Base-by-base conservation (phyloP, 805 yeast species). In the Wickerhamiella bombiphila region DNA sequence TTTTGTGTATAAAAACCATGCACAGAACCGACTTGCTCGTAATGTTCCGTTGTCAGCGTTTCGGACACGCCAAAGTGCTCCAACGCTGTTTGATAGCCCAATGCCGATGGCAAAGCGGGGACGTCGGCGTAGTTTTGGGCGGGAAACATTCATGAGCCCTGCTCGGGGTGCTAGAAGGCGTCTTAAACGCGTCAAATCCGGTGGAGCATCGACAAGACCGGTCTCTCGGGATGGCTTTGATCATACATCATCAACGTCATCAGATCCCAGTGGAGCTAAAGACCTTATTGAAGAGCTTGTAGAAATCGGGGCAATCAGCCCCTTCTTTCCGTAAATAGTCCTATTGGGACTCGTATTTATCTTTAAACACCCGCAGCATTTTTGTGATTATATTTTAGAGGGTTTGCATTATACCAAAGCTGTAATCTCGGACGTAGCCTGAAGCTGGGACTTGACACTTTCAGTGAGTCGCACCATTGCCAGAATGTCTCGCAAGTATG, bases 1-100 rank as follows among this genome's bases (percentile, higher is more conserved):
- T 3, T 46, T 54, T 32, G 43, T 54, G 37, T 58, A 36, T 54
- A 60, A 50, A 44, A n/a, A n/a, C n/a, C n/a, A n/a, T n/a, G n/a
- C n/a, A n/a, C n/a, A n/a, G n/a, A 55, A 33, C 46, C 36, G 66
- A 55, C 41, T 61, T 57, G 55, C 49, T 38, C 43, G 45, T 35
- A 37, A 66, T 39, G 75, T 83, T 6, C 96, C 96, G 3, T 59
- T 86, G 29, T 80, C 93, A 2, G 96, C 96, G 1, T 88, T 88
- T 56, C 65, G 97, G 52, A 86, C 83, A 59, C 78, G 83, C 51
- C 79, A 80, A 9, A 57, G 71, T 17, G 22, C 20, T 17, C 22
- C 13, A 17, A 8, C 20, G 22, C 8, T 30, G 22, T 30, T 16
- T 5, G 33, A 30, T 6, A 17, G 22, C 22, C 22, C 33, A 8